A percentile compares a stretch with the other conserved stretches of the same genome.
phyloP scores from a whole-genome alignment of 2,329 filamentous ascomycete genomes.

The Periconia macrospinosa region DNA sequence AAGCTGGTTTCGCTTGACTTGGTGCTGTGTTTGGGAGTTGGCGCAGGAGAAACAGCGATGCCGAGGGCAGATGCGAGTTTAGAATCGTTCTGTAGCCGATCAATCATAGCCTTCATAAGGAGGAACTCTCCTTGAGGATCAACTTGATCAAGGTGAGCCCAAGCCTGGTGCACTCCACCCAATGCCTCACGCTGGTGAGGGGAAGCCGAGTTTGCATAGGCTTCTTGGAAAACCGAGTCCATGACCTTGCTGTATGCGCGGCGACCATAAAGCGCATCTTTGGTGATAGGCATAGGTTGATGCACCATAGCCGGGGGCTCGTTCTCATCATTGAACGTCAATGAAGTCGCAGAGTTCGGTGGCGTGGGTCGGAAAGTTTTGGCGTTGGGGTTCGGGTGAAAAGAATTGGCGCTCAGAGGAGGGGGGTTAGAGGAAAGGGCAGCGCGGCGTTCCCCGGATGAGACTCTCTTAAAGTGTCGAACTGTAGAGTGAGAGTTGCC shows the following conservation, averaged over 20 bases:
- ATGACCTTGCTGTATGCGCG: slow-evolving; percentile 80
- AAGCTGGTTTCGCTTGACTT: slow-evolving; percentile 35
- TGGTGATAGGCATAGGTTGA: slow-evolving; percentile 59
- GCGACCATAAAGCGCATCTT: slow-evolving; percentile 81
- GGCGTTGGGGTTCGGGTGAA: slow-evolving; percentile 40
- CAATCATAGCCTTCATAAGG: slow-evolving; percentile 75
- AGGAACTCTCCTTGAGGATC: slow-evolving; percentile 91
- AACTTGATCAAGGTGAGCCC: slow-evolving; percentile 78
- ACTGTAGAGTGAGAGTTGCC: slow-evolving; percentile 92
- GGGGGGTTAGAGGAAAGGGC: slow-evolving; percentile 38
- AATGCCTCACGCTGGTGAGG: slow-evolving; percentile 80
- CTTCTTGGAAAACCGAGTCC: slow-evolving; percentile 80
- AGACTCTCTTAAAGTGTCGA: slow-evolving; percentile 86
- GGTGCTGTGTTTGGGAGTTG: slow-evolving; percentile 35
- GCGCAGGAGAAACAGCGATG: slow-evolving; percentile 31
- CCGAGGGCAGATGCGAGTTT: slow-evolving; percentile 60
- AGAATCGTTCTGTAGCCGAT: slow-evolving; percentile 70
- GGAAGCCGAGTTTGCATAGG: slow-evolving; percentile 75
- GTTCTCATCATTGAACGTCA: slow-evolving; percentile 67
- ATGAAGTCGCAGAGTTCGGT: slow-evolving; percentile 31
- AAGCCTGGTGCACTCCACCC: slow-evolving; percentile 80
- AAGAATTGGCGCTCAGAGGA: slow-evolving; percentile 20
- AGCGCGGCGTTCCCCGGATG: slow-evolving; percentile 57
- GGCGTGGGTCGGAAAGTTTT: slow-evolving; percentile 42
- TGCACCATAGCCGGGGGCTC: slow-evolving; percentile 53